Percentiles rank a stretch among this genome's conserved stretches.
These are phyloP conservation scores for Periconia digitata DNA, from an alignment of 2,329 filamentous ascomycete species.

Conservation along the genomic window DNA sequence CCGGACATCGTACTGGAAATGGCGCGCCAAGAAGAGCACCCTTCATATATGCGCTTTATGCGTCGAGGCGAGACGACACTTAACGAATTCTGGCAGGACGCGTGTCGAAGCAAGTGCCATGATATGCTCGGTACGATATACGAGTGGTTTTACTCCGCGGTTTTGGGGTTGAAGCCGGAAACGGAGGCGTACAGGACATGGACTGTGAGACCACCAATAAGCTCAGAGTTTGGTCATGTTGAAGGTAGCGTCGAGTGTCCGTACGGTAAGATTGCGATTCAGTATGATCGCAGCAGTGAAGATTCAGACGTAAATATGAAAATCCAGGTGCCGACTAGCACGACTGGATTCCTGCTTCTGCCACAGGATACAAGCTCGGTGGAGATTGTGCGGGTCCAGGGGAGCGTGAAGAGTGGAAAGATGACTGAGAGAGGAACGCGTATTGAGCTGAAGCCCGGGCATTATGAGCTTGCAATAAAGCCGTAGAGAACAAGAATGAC, in stretches of 20 bases:
- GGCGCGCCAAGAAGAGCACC: conserved; percentile 52
- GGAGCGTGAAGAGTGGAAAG: neutral
- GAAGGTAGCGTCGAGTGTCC: conserved; percentile 45
- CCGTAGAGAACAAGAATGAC: no score
- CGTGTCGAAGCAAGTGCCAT: conserved; percentile 49
- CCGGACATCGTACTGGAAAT: conserved; percentile 26
- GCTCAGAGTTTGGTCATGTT: conserved; percentile 45
- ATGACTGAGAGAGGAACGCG: conserved; percentile 4
- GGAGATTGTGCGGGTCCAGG: conserved; percentile 1
- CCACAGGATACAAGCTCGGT: conserved; percentile 14
- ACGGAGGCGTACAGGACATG: conserved; percentile 46
- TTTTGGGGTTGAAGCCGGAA: conserved; percentile 43
- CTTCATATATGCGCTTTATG: conserved; percentile 53
- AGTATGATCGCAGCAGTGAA: conserved; percentile 13
- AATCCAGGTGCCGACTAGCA: conserved; percentile 26
- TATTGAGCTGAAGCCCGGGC: conserved; percentile 11
- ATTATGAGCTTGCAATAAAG: conserved; percentile 9
- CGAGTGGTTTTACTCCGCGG: conserved; percentile 51
- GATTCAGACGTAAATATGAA: conserved; percentile 14
- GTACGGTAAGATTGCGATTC: conserved; percentile 41
- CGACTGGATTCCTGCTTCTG: conserved; percentile 16
- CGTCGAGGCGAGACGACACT: conserved; percentile 49
- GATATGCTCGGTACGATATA: conserved; percentile 54
- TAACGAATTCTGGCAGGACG: conserved; percentile 50
- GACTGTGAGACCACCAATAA: conserved; percentile 43